phyloP scores from a whole-genome alignment of 805 yeast species.

The Monosporozyma aerobia region DNA sequence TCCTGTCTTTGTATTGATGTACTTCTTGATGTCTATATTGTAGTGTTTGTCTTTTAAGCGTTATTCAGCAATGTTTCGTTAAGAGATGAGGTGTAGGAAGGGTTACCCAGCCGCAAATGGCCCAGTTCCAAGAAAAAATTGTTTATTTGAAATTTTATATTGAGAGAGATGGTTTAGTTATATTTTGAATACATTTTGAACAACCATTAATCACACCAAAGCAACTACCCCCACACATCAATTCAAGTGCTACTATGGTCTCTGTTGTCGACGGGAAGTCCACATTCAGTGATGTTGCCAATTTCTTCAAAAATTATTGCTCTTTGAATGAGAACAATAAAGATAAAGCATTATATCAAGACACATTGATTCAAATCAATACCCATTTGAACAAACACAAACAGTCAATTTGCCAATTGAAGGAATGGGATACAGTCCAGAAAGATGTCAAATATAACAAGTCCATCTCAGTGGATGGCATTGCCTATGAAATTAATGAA shows the following conservation, averaged over 20 bases:
- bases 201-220: not conserved
- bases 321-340: not conserved
- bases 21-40: no score
- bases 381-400: not conserved
- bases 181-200: not conserved
- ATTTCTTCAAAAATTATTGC: not conserved
- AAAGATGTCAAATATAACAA: not conserved
- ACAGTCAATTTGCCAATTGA: not conserved
- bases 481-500: conserved; percentile 31
- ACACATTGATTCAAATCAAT: not conserved
- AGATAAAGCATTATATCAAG: not conserved
- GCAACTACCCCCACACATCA: not conserved
- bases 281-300: not conserved
- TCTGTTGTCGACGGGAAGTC: not conserved
- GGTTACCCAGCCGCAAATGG: not conserved
- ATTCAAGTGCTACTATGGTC: not conserved
- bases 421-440: not conserved
- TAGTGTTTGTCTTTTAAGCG: no score
- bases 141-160: not conserved
- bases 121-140: not conserved
- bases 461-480: conserved; percentile 33
- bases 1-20: no score
- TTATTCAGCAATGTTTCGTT: not conserved
- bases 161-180: not conserved
- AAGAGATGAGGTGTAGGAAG: not conserved